Evolutionary conservation across 768 basidiomycete species (phyloP).

Genomic region (Macrolepiota fuliginosa): DNA sequence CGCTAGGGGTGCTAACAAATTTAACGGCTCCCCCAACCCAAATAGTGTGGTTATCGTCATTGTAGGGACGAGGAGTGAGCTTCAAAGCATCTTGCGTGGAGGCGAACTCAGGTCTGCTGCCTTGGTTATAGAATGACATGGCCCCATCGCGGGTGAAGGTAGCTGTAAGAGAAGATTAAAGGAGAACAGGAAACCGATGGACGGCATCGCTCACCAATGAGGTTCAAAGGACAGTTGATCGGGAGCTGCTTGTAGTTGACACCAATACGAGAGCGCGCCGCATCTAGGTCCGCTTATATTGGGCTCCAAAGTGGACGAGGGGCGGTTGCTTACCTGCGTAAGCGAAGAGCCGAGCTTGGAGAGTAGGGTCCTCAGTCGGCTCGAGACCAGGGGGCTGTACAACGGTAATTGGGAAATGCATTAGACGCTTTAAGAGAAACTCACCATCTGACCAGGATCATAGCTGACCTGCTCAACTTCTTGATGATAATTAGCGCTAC

Average conservation of each 20-base stretch:
- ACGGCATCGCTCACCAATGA: slow-evolving; percentile 26
- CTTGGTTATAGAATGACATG: slow-evolving; percentile 35
- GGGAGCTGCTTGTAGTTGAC: slow-evolving; percentile 37
- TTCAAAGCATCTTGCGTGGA: slow-evolving; percentile 32
- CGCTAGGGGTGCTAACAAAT: slow-evolving; percentile 30
- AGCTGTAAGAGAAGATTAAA: slow-evolving; percentile 20
- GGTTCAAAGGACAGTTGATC: slow-evolving; percentile 35
- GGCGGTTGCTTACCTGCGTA: slow-evolving; percentile 39
- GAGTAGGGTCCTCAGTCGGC: slow-evolving; percentile 53
- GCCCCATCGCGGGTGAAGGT: slow-evolving; percentile 37
- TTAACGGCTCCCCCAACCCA: slow-evolving; percentile 40
- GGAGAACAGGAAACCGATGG: neutral
- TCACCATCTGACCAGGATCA: slow-evolving; percentile 48
- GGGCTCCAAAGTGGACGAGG: neutral
- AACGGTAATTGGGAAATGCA: neutral
- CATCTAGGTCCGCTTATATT: slow-evolving; percentile 24
- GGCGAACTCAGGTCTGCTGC: slow-evolving; percentile 36
- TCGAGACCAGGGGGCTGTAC: slow-evolving; percentile 32
- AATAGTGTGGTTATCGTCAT: slow-evolving; percentile 37
- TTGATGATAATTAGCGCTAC: slow-evolving; percentile 21
- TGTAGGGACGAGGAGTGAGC: slow-evolving; percentile 29
- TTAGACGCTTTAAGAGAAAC: neutral
- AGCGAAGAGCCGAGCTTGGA: slow-evolving; percentile 56
- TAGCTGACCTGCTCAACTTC: slow-evolving; percentile 45
- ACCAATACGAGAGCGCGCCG: slow-evolving; percentile 37